Percentiles rank a stretch among this genome's conserved stretches.
Evolutionary conservation across 2,329 filamentous ascomycete genomes (phyloP).

Genomic region (Xenosphaeropsis pyriputrescens): DNA sequence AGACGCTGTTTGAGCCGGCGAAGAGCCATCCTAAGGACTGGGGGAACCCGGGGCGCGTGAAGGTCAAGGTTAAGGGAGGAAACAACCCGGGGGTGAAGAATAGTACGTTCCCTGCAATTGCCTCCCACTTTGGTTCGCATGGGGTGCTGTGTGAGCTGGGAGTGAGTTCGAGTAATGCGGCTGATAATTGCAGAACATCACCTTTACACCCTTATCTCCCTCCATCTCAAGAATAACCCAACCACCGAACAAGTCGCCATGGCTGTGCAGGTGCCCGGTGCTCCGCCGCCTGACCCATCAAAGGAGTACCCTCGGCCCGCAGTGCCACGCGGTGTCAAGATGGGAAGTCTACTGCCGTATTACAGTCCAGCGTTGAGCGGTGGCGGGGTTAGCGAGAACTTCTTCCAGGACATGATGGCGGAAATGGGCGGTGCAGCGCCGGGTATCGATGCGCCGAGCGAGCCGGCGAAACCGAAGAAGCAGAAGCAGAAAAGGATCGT

Average conservation of each 20-base stretch:
- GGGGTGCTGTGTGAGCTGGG: too few species aligned
- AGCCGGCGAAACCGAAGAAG: constrained; percentile 27
- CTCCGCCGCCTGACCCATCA: constrained; percentile 43
- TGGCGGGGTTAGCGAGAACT: constrained; percentile 85
- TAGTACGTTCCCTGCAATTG: constrained; percentile 28
- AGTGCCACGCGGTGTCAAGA: constrained; percentile 82
- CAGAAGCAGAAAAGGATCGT: constrained; percentile 28
- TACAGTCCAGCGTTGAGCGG: constrained; percentile 83
- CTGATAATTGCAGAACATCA: constrained; percentile 52
- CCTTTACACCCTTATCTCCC: constrained; percentile 66
- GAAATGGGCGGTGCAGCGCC: constrained; percentile 51
- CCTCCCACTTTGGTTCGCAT: too few species aligned
- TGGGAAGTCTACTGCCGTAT: constrained; percentile 69
- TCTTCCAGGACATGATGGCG: constrained; percentile 93
- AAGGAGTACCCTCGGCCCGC: constrained; percentile 58
- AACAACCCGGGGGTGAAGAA: constrained; percentile 44
- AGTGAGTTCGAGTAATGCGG: background rate
- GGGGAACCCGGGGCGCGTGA: constrained; percentile 86
- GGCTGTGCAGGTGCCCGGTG: constrained; percentile 56
- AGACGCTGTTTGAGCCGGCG: constrained; percentile 73
- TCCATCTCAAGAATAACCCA: constrained; percentile 64
- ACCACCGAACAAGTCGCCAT: constrained; percentile 60
- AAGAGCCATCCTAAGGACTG: constrained; percentile 95
- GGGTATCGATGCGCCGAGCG: constrained; percentile 27
- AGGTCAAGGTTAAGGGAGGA: constrained; percentile 55